These are phyloP conservation scores for Acephala macrosclerotiorum DNA, from an alignment of 2,329 filamentous ascomycete species.

Conservation along the genomic window DNA sequence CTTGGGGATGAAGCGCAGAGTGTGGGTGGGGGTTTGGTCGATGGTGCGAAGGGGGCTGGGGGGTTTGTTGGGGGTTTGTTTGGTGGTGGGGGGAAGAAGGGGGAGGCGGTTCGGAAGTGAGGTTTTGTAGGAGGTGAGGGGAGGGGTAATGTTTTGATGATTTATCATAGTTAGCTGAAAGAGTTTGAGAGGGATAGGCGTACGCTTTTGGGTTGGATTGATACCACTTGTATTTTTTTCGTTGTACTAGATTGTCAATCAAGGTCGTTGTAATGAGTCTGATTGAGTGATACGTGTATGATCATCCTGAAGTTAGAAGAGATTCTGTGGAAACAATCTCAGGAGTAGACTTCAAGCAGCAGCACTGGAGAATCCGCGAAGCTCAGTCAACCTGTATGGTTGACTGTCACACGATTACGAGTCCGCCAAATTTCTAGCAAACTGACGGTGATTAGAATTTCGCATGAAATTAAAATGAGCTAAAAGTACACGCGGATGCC, in stretches of 20 bases:
- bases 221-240: neutral
- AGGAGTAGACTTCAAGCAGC: too few relatives aligned
- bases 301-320: too few relatives aligned
- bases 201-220: neutral
- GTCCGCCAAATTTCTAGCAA: too few relatives aligned
- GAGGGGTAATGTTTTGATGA: neutral
- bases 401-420: too few relatives aligned
- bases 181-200: neutral
- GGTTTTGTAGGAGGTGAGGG: neutral
- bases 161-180: neutral
- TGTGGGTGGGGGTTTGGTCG: constrained; percentile 24
- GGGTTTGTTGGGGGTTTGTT: constrained; percentile 26
- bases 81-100: constrained; percentile 20
- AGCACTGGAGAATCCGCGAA: too few relatives aligned
- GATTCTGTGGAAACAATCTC: too few relatives aligned
- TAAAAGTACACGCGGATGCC: too few relatives aligned
- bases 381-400: too few relatives aligned
- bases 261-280: too few relatives aligned
- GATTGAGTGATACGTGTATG: too few relatives aligned
- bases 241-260: neutral
- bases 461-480: too few relatives aligned
- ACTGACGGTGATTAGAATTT: too few relatives aligned
- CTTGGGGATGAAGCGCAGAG: constrained; percentile 15
- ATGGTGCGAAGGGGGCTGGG: constrained; percentile 27
- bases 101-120: constrained; percentile 10